phyloP scores from a whole-genome alignment of 441 rosid species.

The Brassica hybrid region DNA sequence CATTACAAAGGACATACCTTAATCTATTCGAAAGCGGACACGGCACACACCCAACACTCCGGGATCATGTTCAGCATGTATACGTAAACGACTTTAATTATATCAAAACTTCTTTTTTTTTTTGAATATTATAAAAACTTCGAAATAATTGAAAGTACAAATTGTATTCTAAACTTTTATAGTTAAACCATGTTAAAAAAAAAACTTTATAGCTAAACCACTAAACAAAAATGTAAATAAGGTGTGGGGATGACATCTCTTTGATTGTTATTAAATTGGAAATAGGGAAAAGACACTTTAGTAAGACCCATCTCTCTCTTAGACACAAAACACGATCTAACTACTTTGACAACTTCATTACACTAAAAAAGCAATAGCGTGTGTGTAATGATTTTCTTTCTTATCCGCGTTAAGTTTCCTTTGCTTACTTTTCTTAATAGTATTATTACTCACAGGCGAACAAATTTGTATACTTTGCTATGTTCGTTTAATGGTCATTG shows the following conservation, averaged over 20 bases:
- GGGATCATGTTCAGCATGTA: constrained; percentile 10
- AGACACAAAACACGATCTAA: constrained; percentile 41
- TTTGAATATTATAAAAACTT: too few species aligned
- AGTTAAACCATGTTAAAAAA: constrained; percentile 24
- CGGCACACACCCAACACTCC: constrained; percentile 18
- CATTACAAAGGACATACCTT: neutral
- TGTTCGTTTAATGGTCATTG: too few species aligned
- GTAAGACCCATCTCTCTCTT: constrained; percentile 9
- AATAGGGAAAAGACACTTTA: constrained; percentile 26
- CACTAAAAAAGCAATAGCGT: constrained; percentile 40
- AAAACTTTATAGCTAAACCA: neutral
- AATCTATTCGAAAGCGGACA: constrained; percentile 10
- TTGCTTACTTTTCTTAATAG: neutral
- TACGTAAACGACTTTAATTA: constrained; percentile 12
- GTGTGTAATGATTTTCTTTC: constrained; percentile 29
- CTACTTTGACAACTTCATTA: constrained; percentile 47
- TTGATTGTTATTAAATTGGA: constrained; percentile 34
- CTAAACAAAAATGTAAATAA: constrained; percentile 28
- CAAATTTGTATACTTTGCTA: too few species aligned
- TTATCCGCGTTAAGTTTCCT: constrained; percentile 12
- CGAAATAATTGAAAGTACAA: neutral
- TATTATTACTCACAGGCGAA: too few species aligned
- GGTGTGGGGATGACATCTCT: constrained; percentile 36
- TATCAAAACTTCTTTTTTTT: too few species aligned
- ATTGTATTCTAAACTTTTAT: neutral